Evolutionary conservation across 1,139 yeast species (phyloP).

Genomic region (Candida freyschussii): DNA sequence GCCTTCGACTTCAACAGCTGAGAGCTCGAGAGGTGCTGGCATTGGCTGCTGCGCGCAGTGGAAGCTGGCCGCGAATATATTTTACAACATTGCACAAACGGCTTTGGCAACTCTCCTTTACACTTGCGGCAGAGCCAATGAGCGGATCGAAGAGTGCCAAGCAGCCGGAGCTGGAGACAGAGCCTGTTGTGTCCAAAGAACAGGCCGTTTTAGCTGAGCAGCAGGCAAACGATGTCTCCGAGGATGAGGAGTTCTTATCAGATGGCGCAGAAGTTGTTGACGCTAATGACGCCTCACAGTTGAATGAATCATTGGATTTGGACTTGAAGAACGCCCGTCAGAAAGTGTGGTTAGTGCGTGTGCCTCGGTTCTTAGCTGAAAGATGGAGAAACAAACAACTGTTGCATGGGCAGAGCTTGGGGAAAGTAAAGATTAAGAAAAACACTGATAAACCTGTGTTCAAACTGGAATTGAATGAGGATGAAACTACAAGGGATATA

Average conservation of each 20-base stretch:
- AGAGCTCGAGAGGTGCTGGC: too few relatives aligned
- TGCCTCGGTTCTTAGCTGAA: slow-evolving; percentile 83
- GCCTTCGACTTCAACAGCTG: too few relatives aligned
- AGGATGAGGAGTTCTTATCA: slow-evolving; percentile 36
- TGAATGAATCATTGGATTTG: slow-evolving; percentile 54
- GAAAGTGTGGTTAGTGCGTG: slow-evolving; percentile 87
- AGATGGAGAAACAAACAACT: slow-evolving; percentile 66
- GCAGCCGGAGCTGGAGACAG: slow-evolving; percentile 2
- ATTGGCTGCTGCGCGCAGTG: too few relatives aligned
- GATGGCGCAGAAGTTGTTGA: slow-evolving; percentile 38
- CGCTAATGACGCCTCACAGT: slow-evolving; percentile 36
- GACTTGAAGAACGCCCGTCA: slow-evolving; percentile 49
- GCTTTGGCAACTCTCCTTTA: too few relatives aligned
- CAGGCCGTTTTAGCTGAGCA: slow-evolving; percentile 19
- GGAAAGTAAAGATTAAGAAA: slow-evolving; percentile 69
- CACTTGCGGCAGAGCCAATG: too few relatives aligned
- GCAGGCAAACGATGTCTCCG: slow-evolving; percentile 27
- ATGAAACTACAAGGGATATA: slow-evolving; percentile 43
- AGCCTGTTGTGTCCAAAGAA: slow-evolving; percentile 6
- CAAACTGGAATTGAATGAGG: slow-evolving; percentile 50
- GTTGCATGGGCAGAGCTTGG: slow-evolving; percentile 71
- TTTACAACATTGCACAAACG: too few relatives aligned
- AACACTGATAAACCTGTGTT: slow-evolving; percentile 41
- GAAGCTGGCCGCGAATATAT: too few relatives aligned
- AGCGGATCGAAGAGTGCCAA: too few relatives aligned